phyloP scores from a whole-genome alignment of 2,329 filamentous ascomycete species.

The Claviceps fusiformis region DNA sequence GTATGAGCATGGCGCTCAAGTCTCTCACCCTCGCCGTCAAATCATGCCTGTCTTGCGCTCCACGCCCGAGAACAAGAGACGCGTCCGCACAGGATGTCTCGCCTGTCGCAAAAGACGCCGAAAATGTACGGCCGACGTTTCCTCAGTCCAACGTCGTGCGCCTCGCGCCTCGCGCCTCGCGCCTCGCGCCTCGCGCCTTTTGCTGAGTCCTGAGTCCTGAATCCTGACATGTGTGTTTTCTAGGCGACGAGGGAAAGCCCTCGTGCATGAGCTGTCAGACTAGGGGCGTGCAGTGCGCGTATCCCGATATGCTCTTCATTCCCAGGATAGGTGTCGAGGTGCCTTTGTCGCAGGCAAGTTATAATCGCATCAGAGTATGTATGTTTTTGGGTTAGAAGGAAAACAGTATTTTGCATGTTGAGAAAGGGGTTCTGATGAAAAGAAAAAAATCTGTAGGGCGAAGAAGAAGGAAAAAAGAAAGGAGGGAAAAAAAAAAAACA shows the following conservation, averaged over 20 bases:
- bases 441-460: no score
- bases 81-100: constrained; percentile 11
- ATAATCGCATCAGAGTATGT: constrained; percentile 7
- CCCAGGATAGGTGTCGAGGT: neutral
- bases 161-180: neutral
- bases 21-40: no score
- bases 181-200: no score
- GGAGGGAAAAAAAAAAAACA: no score
- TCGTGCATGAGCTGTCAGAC: constrained; percentile 9
- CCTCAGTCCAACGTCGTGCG: neutral
- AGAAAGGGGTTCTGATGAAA: no score
- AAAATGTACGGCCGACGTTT: constrained; percentile 6
- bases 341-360: neutral
- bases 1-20: no score
- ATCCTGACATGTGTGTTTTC: no score
- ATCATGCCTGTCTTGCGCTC: constrained; percentile 3
- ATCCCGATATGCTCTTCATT: constrained; percentile 7
- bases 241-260: constrained; percentile 11
- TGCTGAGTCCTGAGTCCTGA: no score
- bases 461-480: no score
- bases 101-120: constrained; percentile 10
- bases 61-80: constrained; percentile 9
- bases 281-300: constrained; percentile 6
- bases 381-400: neutral
- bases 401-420: no score